Evolutionary conservation across 2,329 filamentous ascomycete species (phyloP).

Genomic region (Fragosphaeria purpurea): DNA sequence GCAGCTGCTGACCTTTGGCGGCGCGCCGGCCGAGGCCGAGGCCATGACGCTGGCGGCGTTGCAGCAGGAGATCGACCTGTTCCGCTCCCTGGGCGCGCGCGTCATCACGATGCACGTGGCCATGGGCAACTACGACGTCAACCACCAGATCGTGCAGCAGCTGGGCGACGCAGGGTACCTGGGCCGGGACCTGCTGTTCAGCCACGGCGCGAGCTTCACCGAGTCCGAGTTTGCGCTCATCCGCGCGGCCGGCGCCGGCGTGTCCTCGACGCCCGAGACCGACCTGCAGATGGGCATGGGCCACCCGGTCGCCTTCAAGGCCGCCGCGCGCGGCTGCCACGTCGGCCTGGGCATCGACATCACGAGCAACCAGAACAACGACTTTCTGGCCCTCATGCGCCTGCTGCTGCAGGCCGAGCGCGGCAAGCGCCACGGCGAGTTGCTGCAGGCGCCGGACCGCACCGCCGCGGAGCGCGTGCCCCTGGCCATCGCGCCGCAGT

Average conservation of each 20-base stretch:
- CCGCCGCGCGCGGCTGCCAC: neutral
- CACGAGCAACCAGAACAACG: neutral
- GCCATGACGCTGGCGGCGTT: neutral
- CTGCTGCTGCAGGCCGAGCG: slow-evolving; percentile 3
- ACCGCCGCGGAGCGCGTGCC: too few relatives aligned
- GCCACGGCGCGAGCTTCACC: neutral
- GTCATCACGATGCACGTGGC: slow-evolving; percentile 2
- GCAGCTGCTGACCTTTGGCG: slow-evolving; percentile 1
- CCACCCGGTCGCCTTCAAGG: neutral
- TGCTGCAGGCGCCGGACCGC: neutral
- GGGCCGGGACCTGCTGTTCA: slow-evolving; percentile 2
- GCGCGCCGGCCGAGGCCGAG: slow-evolving; percentile 1
- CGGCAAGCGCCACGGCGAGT: neutral
- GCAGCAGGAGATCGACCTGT: neutral
- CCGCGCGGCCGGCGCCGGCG: neutral
- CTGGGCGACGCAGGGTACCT: neutral
- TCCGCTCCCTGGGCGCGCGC: neutral
- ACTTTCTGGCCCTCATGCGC: slow-evolving; percentile 1
- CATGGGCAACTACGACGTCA: neutral
- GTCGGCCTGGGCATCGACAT: slow-evolving; percentile 3
- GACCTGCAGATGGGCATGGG: slow-evolving; percentile 5
- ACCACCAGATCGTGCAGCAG: neutral
- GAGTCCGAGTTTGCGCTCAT: neutral
- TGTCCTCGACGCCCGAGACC: slow-evolving; percentile 3
- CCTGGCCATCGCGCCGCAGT: neutral